Base-by-base conservation (phyloP, 176 grass and related monocot species). In the Echinochloa phyllopogon region DNA sequence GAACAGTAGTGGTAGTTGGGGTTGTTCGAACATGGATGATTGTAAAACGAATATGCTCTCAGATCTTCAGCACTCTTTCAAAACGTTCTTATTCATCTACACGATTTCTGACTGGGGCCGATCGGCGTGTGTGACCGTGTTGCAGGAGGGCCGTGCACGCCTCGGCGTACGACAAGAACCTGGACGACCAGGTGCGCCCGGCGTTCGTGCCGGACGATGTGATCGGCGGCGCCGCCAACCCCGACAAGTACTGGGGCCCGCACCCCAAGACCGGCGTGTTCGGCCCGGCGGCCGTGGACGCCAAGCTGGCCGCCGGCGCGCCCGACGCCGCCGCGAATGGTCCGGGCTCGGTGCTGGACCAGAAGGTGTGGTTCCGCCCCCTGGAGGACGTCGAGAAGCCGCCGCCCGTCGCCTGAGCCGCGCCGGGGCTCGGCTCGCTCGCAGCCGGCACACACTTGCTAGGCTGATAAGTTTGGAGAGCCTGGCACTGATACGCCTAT, bases 91-190 rank as follows among this genome's bases (percentile, higher is more conserved):
- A 0, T 33, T 33, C 29, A 33, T 33, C 29, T n/a, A n/a, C 29
- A 33, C 29, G 1, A 33, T 33, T 33, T 33, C 20, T 27, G 20
- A 61, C 57, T 12, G 57, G 57, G 29, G 2, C 25, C 21, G n/a
- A 60, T 69, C 6, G 18, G 4, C 16, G 1, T 18, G 5, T 23
- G 2, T n/a, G 3, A 42, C 6, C 45, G 45, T 55, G 8, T 5
- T 5, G 69, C 79, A 92, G 83, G 80, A 95, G 93, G 87, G 74
- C 74, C 5, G 93, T 95, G 61, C 89, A 95, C 89, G 74, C 65
- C 6, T 96, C 96, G 10, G 74, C 89, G 25, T 98, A 98, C 85
- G 96, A 98, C 85, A 98, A 98, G 87, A 98, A 98, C 86, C 53
- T 94, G 82, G 96, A 98, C 17, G 96, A 98, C 0, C 96, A 89